phyloP scores from a whole-genome alignment of 2,329 filamentous ascomycete species.

The Hyphodiscus sp. region DNA sequence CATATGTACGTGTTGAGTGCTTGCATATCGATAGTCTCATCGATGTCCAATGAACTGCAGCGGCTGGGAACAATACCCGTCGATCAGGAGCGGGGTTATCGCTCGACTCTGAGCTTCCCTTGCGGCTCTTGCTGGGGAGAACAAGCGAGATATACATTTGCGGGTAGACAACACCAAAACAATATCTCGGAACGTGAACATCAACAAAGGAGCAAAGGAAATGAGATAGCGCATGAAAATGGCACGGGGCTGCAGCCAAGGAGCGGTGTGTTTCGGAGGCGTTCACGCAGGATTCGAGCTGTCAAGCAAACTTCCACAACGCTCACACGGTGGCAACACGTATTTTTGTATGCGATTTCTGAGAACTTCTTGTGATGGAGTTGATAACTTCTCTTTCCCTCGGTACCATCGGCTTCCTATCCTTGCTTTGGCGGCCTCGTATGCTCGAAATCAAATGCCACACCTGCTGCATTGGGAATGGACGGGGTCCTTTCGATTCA shows the following conservation, averaged over 20 bases:
- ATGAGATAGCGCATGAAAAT: slow-evolving; percentile 5
- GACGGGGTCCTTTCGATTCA: background rate
- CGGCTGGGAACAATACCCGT: slow-evolving; percentile 1
- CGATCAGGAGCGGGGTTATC: slow-evolving; percentile 6
- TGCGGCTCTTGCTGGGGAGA: slow-evolving; percentile 1
- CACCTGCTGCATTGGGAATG: slow-evolving; percentile 5
- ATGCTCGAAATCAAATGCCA: slow-evolving; percentile 17
- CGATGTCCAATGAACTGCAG: slow-evolving; percentile 13
- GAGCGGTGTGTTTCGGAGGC: slow-evolving; percentile 15
- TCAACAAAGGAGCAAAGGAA: background rate
- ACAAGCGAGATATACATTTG: slow-evolving; percentile 17
- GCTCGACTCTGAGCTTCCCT: background rate
- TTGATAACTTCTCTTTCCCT: slow-evolving; percentile 5
- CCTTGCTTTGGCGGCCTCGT: slow-evolving; percentile 8
- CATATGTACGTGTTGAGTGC: slow-evolving; percentile 7
- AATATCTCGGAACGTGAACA: slow-evolving; percentile 14
- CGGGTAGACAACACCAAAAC: slow-evolving; percentile 14
- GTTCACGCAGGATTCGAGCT: background rate
- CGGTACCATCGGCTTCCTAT: slow-evolving; percentile 1
- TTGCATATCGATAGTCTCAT: slow-evolving; percentile 10
- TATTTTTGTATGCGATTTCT: slow-evolving; percentile 11
- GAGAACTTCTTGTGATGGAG: slow-evolving; percentile 12
- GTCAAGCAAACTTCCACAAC: slow-evolving; percentile 12
- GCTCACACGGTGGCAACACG: slow-evolving; percentile 4
- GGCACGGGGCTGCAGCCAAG: slow-evolving; percentile 13